phyloP scores from a whole-genome alignment of 2,329 filamentous ascomycete genomes.

The Aureobasidium lini region DNA sequence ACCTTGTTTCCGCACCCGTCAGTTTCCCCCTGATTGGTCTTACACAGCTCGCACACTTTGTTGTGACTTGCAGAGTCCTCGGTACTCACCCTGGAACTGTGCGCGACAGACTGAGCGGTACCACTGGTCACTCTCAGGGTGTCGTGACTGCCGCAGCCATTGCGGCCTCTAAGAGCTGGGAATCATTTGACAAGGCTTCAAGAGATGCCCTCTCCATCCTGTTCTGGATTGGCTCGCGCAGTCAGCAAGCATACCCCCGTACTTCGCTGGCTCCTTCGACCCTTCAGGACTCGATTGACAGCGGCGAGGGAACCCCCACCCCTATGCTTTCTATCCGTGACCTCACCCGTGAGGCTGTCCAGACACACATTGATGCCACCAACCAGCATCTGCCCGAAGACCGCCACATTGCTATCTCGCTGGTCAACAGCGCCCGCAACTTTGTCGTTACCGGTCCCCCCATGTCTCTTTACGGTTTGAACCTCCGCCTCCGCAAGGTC shows the following conservation, averaged over 20 bases:
- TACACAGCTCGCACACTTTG: constrained; percentile 92
- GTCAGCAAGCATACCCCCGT: constrained; percentile 92
- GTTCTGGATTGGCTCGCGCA: constrained; percentile 97
- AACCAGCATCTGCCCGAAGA: constrained; percentile 93
- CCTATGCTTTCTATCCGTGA: constrained; percentile 98
- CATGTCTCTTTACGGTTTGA: constrained; percentile 91
- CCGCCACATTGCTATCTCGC: constrained; percentile 87
- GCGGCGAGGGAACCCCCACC: constrained; percentile 90
- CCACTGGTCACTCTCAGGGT: constrained; percentile 94
- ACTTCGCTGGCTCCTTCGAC: constrained; percentile 88
- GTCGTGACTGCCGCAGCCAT: constrained; percentile 89
- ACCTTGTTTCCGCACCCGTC: constrained; percentile 88
- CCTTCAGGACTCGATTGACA: constrained; percentile 85
- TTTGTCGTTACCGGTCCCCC: constrained; percentile 95
- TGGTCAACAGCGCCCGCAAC: constrained; percentile 95
- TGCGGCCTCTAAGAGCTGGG: constrained; percentile 86
- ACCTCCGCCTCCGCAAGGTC: constrained; percentile 88
- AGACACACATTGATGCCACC: constrained; percentile 93
- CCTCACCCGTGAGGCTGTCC: constrained; percentile 76
- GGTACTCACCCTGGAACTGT: constrained; percentile 85
- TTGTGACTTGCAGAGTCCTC: constrained; percentile 84
- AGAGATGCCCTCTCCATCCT: constrained; percentile 80
- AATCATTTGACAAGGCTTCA: constrained; percentile 75
- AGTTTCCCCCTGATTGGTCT: constrained; percentile 94
- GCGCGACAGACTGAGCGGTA: constrained; percentile 74